Conservation (phyloP, 768 basidiomycete genomes). For the Coprinopsis strossmayeri region DNA sequence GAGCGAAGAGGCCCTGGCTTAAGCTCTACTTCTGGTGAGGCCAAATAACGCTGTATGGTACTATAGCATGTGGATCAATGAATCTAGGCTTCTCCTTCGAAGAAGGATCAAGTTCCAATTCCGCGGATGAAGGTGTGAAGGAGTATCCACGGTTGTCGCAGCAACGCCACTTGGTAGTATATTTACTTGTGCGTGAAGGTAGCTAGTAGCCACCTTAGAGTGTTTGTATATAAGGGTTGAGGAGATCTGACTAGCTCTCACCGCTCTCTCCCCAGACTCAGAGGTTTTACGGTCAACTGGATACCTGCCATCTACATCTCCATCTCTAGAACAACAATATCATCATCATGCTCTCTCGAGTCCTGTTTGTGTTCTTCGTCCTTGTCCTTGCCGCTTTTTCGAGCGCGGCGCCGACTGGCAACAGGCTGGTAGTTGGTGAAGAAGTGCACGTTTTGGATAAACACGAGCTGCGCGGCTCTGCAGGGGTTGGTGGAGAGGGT, state of each 20-base stretch:
- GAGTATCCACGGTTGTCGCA: conserved; percentile 1
- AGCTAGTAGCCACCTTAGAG: too few species aligned
- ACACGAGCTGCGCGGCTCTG: neutral
- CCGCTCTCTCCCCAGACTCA: neutral
- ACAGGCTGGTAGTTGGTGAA: neutral
- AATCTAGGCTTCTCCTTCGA: neutral
- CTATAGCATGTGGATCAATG: neutral
- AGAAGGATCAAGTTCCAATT: conserved; percentile 1
- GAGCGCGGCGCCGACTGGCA: conserved; percentile 8
- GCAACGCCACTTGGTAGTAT: neutral
- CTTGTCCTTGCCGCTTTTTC: conserved; percentile 5
- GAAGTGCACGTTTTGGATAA: neutral
- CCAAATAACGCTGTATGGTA: too few species aligned
- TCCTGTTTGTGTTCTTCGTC: conserved; percentile 6
- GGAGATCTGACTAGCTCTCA: too few species aligned
- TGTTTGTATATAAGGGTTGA: too few species aligned
- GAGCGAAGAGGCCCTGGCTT: too few species aligned
- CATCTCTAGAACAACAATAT: neutral
- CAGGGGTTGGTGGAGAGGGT: neutral
- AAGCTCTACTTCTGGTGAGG: neutral
- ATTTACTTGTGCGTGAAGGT: neutral
- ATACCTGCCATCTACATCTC: neutral
- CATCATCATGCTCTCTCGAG: conserved; percentile 9
- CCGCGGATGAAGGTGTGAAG: neutral
- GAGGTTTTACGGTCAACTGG: neutral